Conservation (phyloP, 1,139 yeast genomes). For the Diutina sp. region DNA sequence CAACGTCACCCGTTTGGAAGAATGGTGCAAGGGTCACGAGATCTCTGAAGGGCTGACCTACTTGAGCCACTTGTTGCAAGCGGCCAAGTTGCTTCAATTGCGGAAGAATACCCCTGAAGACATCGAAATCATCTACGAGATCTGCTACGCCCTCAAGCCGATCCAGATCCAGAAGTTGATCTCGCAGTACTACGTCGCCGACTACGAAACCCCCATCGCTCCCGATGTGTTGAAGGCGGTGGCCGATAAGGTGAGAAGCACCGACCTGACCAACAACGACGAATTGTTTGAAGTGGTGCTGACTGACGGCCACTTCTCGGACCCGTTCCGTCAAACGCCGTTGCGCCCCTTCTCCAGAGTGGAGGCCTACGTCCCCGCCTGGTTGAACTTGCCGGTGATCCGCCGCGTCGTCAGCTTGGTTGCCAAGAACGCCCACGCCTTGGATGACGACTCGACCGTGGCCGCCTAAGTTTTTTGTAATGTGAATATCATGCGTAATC, state of each 20-base stretch:
- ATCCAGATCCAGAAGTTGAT: conserved; percentile 88
- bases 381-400: conserved; percentile 80
- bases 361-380: conserved; percentile 94
- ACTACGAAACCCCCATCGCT: conserved; percentile 89
- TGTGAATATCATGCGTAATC: background rate
- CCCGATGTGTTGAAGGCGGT: conserved; percentile 73
- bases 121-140: conserved; percentile 85
- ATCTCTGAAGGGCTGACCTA: conserved; percentile 84
- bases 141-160: conserved; percentile 89
- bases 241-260: conserved; percentile 70
- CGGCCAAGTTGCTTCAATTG: conserved; percentile 85
- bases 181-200: conserved; percentile 83
- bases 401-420: conserved; percentile 85
- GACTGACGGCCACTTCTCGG: conserved; percentile 75
- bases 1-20: conserved; percentile 92
- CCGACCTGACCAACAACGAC: conserved; percentile 37
- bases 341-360: conserved; percentile 81
- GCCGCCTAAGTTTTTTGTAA: background rate
- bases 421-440: conserved; percentile 58
- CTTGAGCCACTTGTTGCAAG: conserved; percentile 82
- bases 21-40: conserved; percentile 96
- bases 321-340: conserved; percentile 77
- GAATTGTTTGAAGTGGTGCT: conserved; percentile 60
- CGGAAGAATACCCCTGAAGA: conserved; percentile 85
- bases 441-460: background rate